Base-by-base conservation (phyloP, 225 moss, liverwort and hornwort species). In the Sphagnum tenellum region DNA sequence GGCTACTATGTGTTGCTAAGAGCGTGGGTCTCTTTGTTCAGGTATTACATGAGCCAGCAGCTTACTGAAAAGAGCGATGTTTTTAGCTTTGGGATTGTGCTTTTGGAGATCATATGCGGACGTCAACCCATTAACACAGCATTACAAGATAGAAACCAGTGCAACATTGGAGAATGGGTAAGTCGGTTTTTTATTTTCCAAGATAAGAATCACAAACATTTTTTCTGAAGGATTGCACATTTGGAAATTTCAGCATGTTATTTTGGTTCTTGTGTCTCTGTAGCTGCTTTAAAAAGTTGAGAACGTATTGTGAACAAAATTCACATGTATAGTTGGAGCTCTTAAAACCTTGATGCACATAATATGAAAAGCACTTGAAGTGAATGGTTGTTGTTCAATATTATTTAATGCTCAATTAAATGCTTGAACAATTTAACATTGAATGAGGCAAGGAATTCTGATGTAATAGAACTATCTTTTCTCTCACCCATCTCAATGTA, bases 51-150 rank as follows among this genome's bases (percentile, higher is more conserved):
- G 29, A 73, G 63, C 48, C 59, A 70, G 55, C 64, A 63, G 49
- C 71, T 78, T 70, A 69, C 81, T 12, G 81, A 72, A 2, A 84
- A 76, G 69, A 81, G 78, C 65, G 84, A 85, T 57, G 78, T 81
- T 14, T 85, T 81, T 55, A 74, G 81, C 75, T 78, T 81, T 44
- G 84, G 84, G 44, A 68, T 84, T 56, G 71, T 81, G 48, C 68
- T 81, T 54, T 65, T 85, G 78, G 81, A 85, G 55, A 68, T 85
- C 49, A 56, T 85, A 45, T 73, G 68, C 5, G 84, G 81, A 47
- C 69, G 71, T 61, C 68, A 68, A 56, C 69, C 78, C 9, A 75
- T 78, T 60, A 64, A 62, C 57, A 76, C 64, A 69, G 66, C 71
- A 71, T 61, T n/a, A 45, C 49, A 50, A 8, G 65, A 73, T 10